phyloP scores from a whole-genome alignment of 192 early-diverging fungal species.

The Paraglomus brasilianum region DNA sequence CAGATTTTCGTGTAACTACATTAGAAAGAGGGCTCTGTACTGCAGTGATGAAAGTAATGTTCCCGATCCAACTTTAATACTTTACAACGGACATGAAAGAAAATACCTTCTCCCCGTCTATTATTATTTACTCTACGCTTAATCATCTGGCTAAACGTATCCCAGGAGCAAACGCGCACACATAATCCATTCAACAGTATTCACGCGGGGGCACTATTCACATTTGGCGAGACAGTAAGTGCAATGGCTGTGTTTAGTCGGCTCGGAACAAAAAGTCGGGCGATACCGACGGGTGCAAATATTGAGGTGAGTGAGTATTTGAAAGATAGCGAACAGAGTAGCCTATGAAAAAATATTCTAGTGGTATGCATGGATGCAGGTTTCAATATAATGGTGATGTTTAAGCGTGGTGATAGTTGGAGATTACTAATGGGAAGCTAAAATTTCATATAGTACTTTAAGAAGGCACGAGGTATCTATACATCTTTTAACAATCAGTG shows the following conservation, averaged over 20 bases:
- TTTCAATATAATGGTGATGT: no score
- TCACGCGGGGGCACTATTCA: constrained; percentile 51
- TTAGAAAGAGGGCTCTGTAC: constrained; percentile 54
- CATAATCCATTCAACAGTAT: constrained; percentile 54
- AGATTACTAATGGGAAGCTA: no score
- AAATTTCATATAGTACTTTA: constrained; percentile 35
- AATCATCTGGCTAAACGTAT: background rate
- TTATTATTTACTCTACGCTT: background rate
- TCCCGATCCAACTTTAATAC: background rate
- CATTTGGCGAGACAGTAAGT: constrained; percentile 57
- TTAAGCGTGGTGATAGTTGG: no score
- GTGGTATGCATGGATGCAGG: no score
- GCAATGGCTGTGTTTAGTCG: constrained; percentile 50
- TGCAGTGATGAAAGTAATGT: constrained; percentile 52
- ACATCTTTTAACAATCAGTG: no score
- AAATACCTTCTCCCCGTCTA: background rate
- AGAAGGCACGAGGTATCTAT: constrained; percentile 40
- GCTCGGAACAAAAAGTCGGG: constrained; percentile 49
- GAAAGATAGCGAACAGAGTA: background rate
- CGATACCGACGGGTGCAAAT: constrained; percentile 49
- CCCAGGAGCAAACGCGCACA: constrained; percentile 51
- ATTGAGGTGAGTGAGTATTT: constrained; percentile 45
- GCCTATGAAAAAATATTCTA: background rate
- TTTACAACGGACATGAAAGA: background rate
- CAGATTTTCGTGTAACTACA: constrained; percentile 54